Evolutionary conservation across 2,329 filamentous ascomycete genomes (phyloP), one percentile per base, ranked within the genome.

Genomic region (Rutstroemia sp.): DNA sequence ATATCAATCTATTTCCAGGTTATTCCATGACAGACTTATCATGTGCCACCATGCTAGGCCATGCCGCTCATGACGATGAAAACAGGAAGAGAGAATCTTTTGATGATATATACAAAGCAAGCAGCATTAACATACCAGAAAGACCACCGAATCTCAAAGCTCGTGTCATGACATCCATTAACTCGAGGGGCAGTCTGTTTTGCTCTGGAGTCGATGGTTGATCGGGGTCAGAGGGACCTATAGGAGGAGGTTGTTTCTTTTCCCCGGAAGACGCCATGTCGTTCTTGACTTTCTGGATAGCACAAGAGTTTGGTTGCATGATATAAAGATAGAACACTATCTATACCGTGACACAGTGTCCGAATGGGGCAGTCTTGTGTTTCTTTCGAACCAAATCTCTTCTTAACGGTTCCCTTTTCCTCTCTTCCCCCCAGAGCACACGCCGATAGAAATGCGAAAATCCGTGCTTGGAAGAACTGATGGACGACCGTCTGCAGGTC

Each of bases 111-210:
- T 14, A 41, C 45, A 30, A 27, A 41, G 30, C 4, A 34, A 34
- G 30, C 30, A 34, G 30, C 30, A 45, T 8, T 16, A 54, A 64
- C 69, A 57, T 63, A 87, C 85, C 85, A 54, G 77, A 75, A 55
- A 78, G 69, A n/a, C 75, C 75, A 27, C 85, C 85, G 56, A 85
- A 74, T 64, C 83, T 79, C 49, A 86, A 67, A 21, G 83, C 77
- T 19, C 78, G 77, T 8, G 70, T 66, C 18, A 82, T 62, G 8
- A 81, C 71, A 1, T 77, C 73, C 6, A 71, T 61, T 6, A 79
- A 59, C 51, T 75, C 74, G 5, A 73, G 73, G 14, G 77, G 72
- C 21, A 78, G 34, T 23, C 54, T 54, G 58, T 62, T 54, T 49
- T 34, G 34, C 27, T 46, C 46, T 27, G 30, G 19, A 30, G 12